Evolutionary conservation across 352 stramenopile species (phyloP).

Genomic region (Detonula confervacea): DNA sequence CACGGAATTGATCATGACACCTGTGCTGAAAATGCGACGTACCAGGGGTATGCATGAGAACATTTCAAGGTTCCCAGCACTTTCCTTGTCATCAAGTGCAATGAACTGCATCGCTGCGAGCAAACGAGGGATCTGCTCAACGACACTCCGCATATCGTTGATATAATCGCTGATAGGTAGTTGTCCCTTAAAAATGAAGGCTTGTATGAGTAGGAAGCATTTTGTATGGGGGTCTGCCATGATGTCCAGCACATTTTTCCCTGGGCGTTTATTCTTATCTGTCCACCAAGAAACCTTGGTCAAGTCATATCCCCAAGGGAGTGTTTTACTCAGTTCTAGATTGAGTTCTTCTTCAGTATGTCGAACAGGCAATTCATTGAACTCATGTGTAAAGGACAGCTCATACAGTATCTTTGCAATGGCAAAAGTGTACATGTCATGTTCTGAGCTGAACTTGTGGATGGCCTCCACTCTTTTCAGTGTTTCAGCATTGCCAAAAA

Average conservation of each 20-base stretch:
- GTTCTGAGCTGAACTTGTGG: slow-evolving; percentile 27
- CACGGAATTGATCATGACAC: slow-evolving; percentile 28
- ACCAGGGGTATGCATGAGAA: slow-evolving; percentile 69
- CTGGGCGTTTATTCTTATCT: slow-evolving; percentile 37
- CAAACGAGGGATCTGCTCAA: slow-evolving; percentile 95
- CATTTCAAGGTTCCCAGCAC: slow-evolving; percentile 72
- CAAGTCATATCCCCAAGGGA: slow-evolving; percentile 82
- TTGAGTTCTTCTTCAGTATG: slow-evolving; percentile 98
- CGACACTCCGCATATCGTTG: slow-evolving; percentile 94
- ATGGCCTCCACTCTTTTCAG: slow-evolving; percentile 37
- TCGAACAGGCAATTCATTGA: slow-evolving; percentile 94
- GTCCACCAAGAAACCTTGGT: slow-evolving; percentile 57
- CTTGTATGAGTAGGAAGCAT: slow-evolving; percentile 91
- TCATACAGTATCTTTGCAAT: slow-evolving; percentile 77
- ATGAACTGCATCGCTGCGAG: slow-evolving; percentile 90
- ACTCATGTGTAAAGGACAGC: slow-evolving; percentile 88
- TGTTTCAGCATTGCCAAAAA: slow-evolving; percentile 24
- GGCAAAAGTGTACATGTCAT: slow-evolving; percentile 41
- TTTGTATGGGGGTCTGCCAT: slow-evolving; percentile 81
- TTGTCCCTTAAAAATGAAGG: slow-evolving; percentile 90
- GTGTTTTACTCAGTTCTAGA: slow-evolving; percentile 83
- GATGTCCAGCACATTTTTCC: slow-evolving; percentile 67
- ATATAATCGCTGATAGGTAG: slow-evolving; percentile 98
- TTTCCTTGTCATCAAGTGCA: slow-evolving; percentile 56
- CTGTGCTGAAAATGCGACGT: slow-evolving; percentile 67